A percentile compares a stretch with the other conserved stretches of the same genome.
Evolutionary conservation across 2,329 filamentous ascomycete genomes (phyloP).

Genomic region (Colletotrichum sansevieriae): DNA sequence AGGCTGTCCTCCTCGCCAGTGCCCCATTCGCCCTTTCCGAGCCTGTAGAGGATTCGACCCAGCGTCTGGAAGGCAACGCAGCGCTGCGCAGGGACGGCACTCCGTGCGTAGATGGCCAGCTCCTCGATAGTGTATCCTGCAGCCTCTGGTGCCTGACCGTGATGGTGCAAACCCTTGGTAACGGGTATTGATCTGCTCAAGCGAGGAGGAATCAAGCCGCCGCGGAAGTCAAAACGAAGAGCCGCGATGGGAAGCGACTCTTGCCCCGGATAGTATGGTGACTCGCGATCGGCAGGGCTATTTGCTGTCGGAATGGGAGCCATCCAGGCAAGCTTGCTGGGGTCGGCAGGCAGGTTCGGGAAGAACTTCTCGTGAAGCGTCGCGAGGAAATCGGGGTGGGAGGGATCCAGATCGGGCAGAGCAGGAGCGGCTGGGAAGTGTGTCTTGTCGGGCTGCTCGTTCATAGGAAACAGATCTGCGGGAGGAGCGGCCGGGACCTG

Average conservation of each 20-base stretch:
- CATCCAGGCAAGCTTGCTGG: constrained; percentile 91
- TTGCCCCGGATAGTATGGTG: constrained; percentile 85
- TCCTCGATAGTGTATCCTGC: constrained; percentile 95
- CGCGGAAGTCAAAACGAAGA: constrained; percentile 90
- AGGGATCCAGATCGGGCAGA: constrained; percentile 82
- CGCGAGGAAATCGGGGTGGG: constrained; percentile 84
- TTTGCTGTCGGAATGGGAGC: constrained; percentile 75
- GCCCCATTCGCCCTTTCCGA: constrained; percentile 81
- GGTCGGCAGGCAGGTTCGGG: constrained; percentile 86
- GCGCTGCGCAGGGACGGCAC: constrained; percentile 85
- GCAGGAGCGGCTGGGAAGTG: constrained; percentile 72
- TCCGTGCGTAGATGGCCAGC: constrained; percentile 83
- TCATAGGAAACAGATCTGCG: constrained; percentile 58
- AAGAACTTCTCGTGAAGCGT: constrained; percentile 95
- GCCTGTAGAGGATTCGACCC: constrained; percentile 84
- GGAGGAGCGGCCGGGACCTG: constrained; percentile 56
- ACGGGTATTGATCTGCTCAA: constrained; percentile 80
- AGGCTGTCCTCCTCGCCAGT: constrained; percentile 69
- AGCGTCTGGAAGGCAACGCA: constrained; percentile 94
- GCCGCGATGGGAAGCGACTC: constrained; percentile 78
- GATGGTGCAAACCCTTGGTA: constrained; percentile 89
- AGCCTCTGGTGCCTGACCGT: constrained; percentile 90
- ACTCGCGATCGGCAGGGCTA: constrained; percentile 75
- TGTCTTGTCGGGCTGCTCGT: constrained; percentile 54
- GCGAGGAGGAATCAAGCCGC: constrained; percentile 82